Evolutionary conservation across 2,329 filamentous ascomycete species (phyloP).

Genomic region (Thielaviopsis euricoi): DNA sequence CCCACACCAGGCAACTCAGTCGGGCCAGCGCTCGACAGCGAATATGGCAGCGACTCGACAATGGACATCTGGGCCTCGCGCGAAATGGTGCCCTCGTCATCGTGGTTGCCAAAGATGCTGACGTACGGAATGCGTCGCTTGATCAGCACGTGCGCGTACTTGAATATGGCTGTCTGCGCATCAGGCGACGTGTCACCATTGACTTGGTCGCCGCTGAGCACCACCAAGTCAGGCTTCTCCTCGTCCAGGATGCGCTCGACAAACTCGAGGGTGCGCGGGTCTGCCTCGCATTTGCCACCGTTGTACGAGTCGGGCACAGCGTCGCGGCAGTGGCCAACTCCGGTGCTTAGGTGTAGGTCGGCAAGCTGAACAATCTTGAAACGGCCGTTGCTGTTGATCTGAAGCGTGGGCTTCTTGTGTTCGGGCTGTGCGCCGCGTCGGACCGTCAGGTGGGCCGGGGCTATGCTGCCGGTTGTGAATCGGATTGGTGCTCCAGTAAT

Average conservation of each 20-base stretch:
- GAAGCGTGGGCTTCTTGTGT: conserved; percentile 49
- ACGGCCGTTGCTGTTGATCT: conserved; percentile 73
- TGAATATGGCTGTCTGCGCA: conserved; percentile 84
- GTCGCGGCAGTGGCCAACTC: conserved; percentile 70
- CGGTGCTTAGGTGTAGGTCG: conserved; percentile 89
- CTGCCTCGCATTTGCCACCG: conserved; percentile 72
- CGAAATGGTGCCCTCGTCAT: conserved; percentile 73
- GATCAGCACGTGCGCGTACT: conserved; percentile 71
- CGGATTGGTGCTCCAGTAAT: conserved; percentile 59
- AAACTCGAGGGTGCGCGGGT: conserved; percentile 82
- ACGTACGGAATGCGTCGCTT: conserved; percentile 83
- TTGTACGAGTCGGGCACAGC: conserved; percentile 59
- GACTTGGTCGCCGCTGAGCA: conserved; percentile 85
- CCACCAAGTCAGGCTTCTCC: conserved; percentile 83
- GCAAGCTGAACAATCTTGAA: conserved; percentile 96
- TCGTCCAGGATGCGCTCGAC: conserved; percentile 70
- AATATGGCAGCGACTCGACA: conserved; percentile 75
- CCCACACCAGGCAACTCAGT: conserved; percentile 76
- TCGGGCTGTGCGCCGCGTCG: conserved; percentile 39
- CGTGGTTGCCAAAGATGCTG: conserved; percentile 92
- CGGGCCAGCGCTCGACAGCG: conserved; percentile 69
- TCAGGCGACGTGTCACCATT: conserved; percentile 89
- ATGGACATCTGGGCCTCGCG: conserved; percentile 70
- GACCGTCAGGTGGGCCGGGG: conserved; percentile 61
- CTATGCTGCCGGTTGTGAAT: conserved; percentile 45